Evolutionary conservation across 192 early-diverging fungal genomes (phyloP), one percentile per base, ranked within the genome.

Genomic region (Funneliformis geosporum): DNA sequence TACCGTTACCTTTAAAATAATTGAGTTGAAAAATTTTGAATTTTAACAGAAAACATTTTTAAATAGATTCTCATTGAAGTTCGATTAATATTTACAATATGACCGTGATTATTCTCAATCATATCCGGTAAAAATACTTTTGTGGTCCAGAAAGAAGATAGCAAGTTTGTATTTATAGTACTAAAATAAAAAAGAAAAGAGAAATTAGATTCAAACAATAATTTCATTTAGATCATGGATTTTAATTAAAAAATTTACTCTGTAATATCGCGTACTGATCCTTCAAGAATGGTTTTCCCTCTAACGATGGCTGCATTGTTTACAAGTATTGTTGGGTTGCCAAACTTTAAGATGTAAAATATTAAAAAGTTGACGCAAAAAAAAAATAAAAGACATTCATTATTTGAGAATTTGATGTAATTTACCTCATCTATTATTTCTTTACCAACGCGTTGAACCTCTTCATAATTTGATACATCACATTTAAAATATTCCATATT

Each of bases 261-360:
- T 79, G 89, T 80, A 75, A 95, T 90, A 23, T 93, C 90, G 7
- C 84, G 81, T 60, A 86, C 85, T 7, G 88, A 88, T 83, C 89
- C 81, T 33, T 95, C 93, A 27, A 89, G 64, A 60, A 94, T 85
- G 21, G 85, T 81, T 80, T 90, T 90, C 38, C 89, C 91, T 68
- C 76, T 79, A 27, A 94, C 89, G 69, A 94, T 91, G 4, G 92
- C 95, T 21, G 93, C 95, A 82, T 95, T 95, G 83, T 95, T 95
- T 60, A 96, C 81, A 3, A 96, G 73, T 75, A 95, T 90, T 6
- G 93, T 96, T 16, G 93, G 92, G 67, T 90, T 82, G 16, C 93
- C 95, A 2, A 91, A 79, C 81, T 92, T 33, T 83, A 28, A 39
- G n/a, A 9, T 72, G 21, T 28, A 10, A 11, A 14, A 16, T 4